Base-by-base conservation (phyloP, 768 basidiomycete species). In the Pisolithus sp. region DNA sequence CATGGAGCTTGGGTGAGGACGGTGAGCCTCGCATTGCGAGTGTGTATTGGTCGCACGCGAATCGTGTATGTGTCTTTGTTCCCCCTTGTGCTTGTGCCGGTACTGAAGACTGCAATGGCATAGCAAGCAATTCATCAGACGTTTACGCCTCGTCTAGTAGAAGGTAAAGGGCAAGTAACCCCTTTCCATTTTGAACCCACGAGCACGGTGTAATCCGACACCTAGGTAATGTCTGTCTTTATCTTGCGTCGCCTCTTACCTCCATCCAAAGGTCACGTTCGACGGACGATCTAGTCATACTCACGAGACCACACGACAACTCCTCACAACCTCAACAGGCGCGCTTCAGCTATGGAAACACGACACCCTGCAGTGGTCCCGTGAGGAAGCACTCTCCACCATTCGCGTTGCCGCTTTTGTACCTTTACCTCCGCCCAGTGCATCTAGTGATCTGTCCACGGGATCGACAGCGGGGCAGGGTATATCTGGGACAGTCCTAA, bases 331-430 rank as follows among this genome's bases (percentile, higher is more conserved):
- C 0, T 78, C 80, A n/a, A 85, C 86, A 2, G 91, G 90, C 10
- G 73, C 88, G 5, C 59, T 93, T 24, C 86, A 93, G 57, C 68
- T 86, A 8, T 90, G 90, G 87, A 71, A 80, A 44, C 75, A 78
- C 21, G 72, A 80, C 26, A 61, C 72, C 31, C 69, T 81, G 28
- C 73, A 77, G 26, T 95, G 92, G 91, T 79, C 77, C 0, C 76
- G 93, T 45, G 93, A 95, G 62, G 93, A 97, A 62, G 76, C 80
- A 1, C 73, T 95, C 9, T 72, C 89, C 0, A 73, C 79, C 2
- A 75, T 89, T 46, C 68, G 75, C 21, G 76, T 77, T 0, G 82
- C 84, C 1, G 79, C 83, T 48, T 82, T 93, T 51, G 78, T 93
- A 20, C 89, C 92, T 57, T 76, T 95, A 15, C 89, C 89, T 0